Base-by-base conservation (phyloP, 2,329 filamentous ascomycete genomes). In the Ceratocystiopsis brevicomis region DNA sequence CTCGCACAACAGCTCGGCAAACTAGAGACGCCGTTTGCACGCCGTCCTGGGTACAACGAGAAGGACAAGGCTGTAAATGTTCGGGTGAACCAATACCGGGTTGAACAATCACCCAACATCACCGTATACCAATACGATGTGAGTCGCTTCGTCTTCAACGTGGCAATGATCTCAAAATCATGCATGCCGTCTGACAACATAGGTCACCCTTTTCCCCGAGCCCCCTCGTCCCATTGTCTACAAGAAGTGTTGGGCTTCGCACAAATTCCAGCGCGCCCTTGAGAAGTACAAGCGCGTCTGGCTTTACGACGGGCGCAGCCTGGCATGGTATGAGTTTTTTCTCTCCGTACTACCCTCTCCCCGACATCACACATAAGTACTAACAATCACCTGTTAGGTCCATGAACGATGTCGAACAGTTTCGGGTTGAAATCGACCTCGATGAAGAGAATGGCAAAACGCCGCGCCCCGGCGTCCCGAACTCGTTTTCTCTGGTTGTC, bases 51-150 rank as follows among this genome's bases (percentile, higher is more conserved):
- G 0, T 75, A 71, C 56, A 81, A 77, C 48, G 68, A 59, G 0
- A 62, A 65, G 9, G 78, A 77, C 2, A 71, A 68, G 47, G 55
- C 63, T 0, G 66, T 76, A 0, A 60, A 64, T 11, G 73, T 77
- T 36, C 76, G 76, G 0, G 66, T 58, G 2, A 69, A 65, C 13
- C 70, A 52, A 30, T 52, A 50, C 43, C 47, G 50, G 3, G 48
- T 52, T 1, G 46, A 50, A 16, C 43, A 48, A 17, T 43, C 48
- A 2, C 19, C 21, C 14, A 41, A 39, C 9, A 39, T 50, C 38
- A 47, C 73, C 0, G 72, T 95, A 18, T 77, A 77, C 48, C 87
- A 95, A 55, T 96, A 88, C 52, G 85, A 94, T 62, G 82, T 87
- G 62, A 69, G 80, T 69, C 36, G 1, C 3, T 39, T 18, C 6